Evolutionary conservation across 768 basidiomycete species (phyloP), one percentile per base, ranked within the genome.

Genomic region (Psilocybe cubensis): DNA sequence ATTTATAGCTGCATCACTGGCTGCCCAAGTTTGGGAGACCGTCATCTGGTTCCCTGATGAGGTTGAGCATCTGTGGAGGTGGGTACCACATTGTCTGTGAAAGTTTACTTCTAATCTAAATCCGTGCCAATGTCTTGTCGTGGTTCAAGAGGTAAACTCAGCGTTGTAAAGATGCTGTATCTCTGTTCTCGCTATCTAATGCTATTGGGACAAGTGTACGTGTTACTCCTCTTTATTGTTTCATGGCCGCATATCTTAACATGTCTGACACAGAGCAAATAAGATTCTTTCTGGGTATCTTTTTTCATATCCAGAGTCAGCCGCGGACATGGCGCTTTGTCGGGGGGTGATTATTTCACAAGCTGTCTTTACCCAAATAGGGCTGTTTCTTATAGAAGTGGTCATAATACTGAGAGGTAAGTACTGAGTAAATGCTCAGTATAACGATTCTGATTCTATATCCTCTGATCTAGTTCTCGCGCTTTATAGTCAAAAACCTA

Each of bases 71-170:
- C n/a, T n/a, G n/a, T n/a, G n/a, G n/a, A n/a, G n/a, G n/a, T n/a
- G n/a, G n/a, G n/a, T n/a, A n/a, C n/a, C n/a, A n/a, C n/a, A n/a
- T n/a, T n/a, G n/a, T n/a, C n/a, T n/a, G n/a, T n/a, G n/a, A n/a
- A n/a, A n/a, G n/a, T n/a, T n/a, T n/a, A n/a, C n/a, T n/a, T n/a
- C n/a, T n/a, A n/a, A n/a, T n/a, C n/a, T n/a, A n/a, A n/a, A n/a
- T n/a, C n/a, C n/a, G n/a, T n/a, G n/a, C n/a, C n/a, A n/a, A n/a
- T n/a, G n/a, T n/a, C n/a, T n/a, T n/a, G n/a, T n/a, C n/a, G n/a
- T n/a, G n/a, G n/a, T n/a, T n/a, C n/a, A n/a, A 59, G 58, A 31
- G 58, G 58, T n/a, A 49, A 9, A 24, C 49, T 59, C 10, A 55
- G 28, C 9, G 27, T 52, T 23, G 31, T 59, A 12, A 55, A 59